Evolutionary conservation across 768 basidiomycete species (phyloP), one percentile per base, ranked within the genome.

Genomic region (Mycena galericulata): DNA sequence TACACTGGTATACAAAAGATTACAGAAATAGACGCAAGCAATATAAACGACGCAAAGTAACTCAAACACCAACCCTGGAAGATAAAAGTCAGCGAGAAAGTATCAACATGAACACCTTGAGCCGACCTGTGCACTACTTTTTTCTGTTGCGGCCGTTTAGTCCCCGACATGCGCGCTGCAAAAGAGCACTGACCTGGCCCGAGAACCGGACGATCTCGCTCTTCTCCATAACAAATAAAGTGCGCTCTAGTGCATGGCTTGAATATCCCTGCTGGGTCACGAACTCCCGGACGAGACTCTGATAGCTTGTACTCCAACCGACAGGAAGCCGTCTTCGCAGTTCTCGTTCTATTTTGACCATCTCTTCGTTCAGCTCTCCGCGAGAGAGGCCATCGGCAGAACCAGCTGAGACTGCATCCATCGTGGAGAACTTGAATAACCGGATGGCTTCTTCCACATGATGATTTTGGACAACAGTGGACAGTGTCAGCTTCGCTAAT

Each of bases 401-500:
- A 15, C 98, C 97, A 0, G 96, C 96, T 15, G 94, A 92, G 29
- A 99, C 97, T 27, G 98, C 98, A 77, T 99, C 96, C 97, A 99
- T 99, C 3, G 98, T 99, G 11, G 97, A 98, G 82, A 91, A 97
- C 76, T 97, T 99, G 90, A 99, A 99, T 45, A 99, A 81, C 12
- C 98, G 92, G 73, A 99, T 98, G 8, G 98, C 94, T 79, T 99
- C 98, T 79, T 98, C 97, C 26, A 99, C 97, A 73, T 99, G 97
- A 76, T 97, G 92, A 53, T 92, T 92, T 74, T 92, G 90, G 4
- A 99, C 98, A 4, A 90, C 86, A 0, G 95, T 86, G 0, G 93
- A 92, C 18, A 99, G 85, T 4, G 96, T 96, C 81, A 98, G 88
- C 76, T 99, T 99, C 15, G 97, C 97, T 22, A 98, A 84, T 3